Base-by-base conservation (phyloP, 306 rosid genomes). In the peach (Prunus persica) region DNA sequence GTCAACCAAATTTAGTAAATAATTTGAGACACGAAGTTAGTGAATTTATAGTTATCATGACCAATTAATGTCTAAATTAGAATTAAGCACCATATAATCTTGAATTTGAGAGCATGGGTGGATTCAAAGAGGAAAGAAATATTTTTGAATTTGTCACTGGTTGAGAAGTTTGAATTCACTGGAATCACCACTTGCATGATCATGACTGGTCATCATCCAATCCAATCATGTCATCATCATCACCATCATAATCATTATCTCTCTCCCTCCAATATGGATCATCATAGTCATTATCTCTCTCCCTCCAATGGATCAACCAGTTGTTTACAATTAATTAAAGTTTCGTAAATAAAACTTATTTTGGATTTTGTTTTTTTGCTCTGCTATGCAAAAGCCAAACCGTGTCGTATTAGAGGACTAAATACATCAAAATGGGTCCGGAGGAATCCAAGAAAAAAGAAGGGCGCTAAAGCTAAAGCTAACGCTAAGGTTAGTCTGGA, bases 311-410 rank as follows among this genome's bases (percentile, higher is more conserved):
- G 43, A 27, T 28, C 19, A 28, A 14, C 43, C 11, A 28, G 67
- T 60, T 9, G 20, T 13, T 27, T 27, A 62, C 67, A 28, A 14
- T 50, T 50, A 73, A 34, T 50, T 50, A 73, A 34, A 24, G 55
- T 57, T 57, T 58, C 16, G 62, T 24, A 58, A 15, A 73, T 45
- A 15, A 15, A 55, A 28, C 67, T n/a, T 38, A n/a, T 55, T 43
- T 73, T 73, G 76, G 65, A 20, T 25, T 60, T 73, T 50, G 20
- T 7, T 11, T 25, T 72, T 72, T 57, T 34, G 34, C 5, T 55
- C 69, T 82, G 86, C 71, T 74, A 49, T 85, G 86, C 57, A 87
- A 89, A 91, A 89, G 91, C 89, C 87, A 73, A 84, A 67, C 71
- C 79, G 76, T 88, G 95, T 86, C 91, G 82, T 79, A 65, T 88